Evolutionary conservation across 805 yeast species (phyloP).

Genomic region (Saturnispora halmiae): DNA sequence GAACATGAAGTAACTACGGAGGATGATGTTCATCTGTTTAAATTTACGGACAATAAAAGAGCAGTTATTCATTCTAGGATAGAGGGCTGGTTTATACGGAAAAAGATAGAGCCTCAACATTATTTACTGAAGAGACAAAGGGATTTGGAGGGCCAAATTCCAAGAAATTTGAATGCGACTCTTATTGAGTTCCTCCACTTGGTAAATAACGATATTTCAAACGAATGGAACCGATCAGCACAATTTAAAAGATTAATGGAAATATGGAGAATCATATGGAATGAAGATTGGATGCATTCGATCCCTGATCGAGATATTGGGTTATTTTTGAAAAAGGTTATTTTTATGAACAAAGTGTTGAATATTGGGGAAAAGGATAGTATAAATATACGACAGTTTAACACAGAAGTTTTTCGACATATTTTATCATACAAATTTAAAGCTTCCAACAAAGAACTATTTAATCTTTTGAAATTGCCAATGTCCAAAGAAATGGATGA

Average conservation of each 20-base stretch:
- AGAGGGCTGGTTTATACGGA: not conserved
- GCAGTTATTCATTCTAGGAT: not conserved
- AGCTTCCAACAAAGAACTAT: slow-evolving; percentile 12
- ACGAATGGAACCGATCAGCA: not conserved
- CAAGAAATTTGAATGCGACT: not conserved
- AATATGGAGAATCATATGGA: slow-evolving; percentile 3
- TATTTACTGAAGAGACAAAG: not conserved
- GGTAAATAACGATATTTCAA: not conserved
- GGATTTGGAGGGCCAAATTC: slow-evolving; percentile 2
- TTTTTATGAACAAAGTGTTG: slow-evolving; percentile 7
- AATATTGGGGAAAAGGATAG: not conserved
- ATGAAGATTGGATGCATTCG: not conserved
- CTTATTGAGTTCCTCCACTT: slow-evolving; percentile 10
- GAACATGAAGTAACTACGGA: slow-evolving; percentile 8
- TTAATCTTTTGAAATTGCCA: slow-evolving; percentile 10
- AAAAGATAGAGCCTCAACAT: not conserved
- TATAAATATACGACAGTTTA: slow-evolving; percentile 2
- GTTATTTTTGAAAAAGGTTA: slow-evolving; percentile 7
- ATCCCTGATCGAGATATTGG: slow-evolving; percentile 10
- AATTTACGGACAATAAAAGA: slow-evolving; percentile 2
- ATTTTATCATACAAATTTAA: slow-evolving; percentile 5
- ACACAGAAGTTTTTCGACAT: slow-evolving; percentile 7
- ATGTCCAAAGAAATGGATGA: not conserved
- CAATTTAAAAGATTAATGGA: slow-evolving; percentile 7
- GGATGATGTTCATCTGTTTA: slow-evolving; percentile 9